Percentiles rank a stretch among this genome's conserved stretches.
Conservation (phyloP, 257 asterid genomes). For the Solanum bukasovii region DNA sequence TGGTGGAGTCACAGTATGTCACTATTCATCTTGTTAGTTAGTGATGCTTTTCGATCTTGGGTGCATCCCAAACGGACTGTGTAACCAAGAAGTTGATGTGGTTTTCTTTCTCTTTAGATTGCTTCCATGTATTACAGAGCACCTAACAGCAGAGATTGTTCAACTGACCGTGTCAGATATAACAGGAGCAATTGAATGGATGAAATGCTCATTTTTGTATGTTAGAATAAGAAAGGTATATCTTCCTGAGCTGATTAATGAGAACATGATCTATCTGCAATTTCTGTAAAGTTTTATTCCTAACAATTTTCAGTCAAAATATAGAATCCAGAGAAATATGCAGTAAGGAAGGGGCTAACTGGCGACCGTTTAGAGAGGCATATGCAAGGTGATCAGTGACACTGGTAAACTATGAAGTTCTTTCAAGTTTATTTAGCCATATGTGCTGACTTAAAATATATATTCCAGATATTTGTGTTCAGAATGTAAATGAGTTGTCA, state of each 20-base stretch:
- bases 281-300: constrained; percentile 10
- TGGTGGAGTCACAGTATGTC: constrained; percentile 98
- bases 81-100: constrained; percentile 5
- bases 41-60: not conserved
- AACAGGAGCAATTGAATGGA: constrained; percentile 88
- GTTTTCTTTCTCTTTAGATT: constrained; percentile 42
- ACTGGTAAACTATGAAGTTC: not conserved
- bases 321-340: constrained; percentile 84
- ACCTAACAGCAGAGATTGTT: constrained; percentile 95
- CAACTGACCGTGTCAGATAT: constrained; percentile 84
- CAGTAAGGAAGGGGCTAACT: constrained; percentile 44
- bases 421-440: not conserved
- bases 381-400: constrained; percentile 53
- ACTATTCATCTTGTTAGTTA: constrained; percentile 11
- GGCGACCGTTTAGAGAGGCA: constrained; percentile 58
- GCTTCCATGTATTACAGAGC: constrained; percentile 91
- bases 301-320: constrained; percentile 23
- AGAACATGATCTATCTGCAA: not conserved
- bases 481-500: constrained; percentile 77
- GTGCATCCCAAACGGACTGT: not conserved
- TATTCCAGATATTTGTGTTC: constrained; percentile 69
- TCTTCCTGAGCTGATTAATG: constrained; percentile 9
- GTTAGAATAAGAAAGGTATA: constrained; percentile 95
- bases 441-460: not conserved
- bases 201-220: constrained; percentile 85